phyloP scores from a whole-genome alignment of 1,284 basidiomycete species.

The Hortiboletus rubellus region DNA sequence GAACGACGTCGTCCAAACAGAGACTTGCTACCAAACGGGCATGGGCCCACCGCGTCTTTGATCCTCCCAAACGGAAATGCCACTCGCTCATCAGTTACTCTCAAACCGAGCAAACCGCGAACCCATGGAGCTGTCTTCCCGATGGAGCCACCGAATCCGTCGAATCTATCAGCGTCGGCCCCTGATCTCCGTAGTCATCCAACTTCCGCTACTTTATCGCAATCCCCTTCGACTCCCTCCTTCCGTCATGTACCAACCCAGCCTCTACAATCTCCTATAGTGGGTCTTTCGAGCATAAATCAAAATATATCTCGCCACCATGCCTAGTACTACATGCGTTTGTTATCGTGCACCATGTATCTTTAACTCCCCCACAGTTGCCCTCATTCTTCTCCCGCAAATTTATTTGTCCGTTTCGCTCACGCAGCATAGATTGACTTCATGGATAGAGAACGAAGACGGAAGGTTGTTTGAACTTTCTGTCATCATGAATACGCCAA shows the following conservation, averaged over 20 bases:
- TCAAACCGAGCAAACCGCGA: conserved; percentile 22
- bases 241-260: conserved; percentile 10
- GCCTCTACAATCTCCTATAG: conserved; percentile 12
- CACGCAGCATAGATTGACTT: not conserved
- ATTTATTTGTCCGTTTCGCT: conserved; percentile 1
- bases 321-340: conserved; percentile 12
- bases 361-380: conserved; percentile 13
- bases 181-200: conserved; percentile 28
- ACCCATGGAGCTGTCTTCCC: conserved; percentile 4
- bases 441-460: not conserved
- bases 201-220: conserved; percentile 5
- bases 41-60: conserved; percentile 9
- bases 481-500: conserved; percentile 1
- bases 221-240: conserved; percentile 10
- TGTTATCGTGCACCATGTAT: conserved; percentile 29
- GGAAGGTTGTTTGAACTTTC: conserved; percentile 8
- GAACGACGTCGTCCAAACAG: conserved; percentile 21
- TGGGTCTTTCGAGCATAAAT: conserved; percentile 21
- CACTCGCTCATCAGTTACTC: conserved; percentile 20
- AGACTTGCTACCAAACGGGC: conserved; percentile 14
- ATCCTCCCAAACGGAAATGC: conserved; percentile 29
- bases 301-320: conserved; percentile 18
- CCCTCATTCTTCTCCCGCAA: not conserved
- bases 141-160: conserved; percentile 5
- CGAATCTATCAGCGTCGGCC: conserved; percentile 25